phyloP scores from a whole-genome alignment of 2,329 filamentous ascomycete genomes.

The Monosporascus cannonballus region DNA sequence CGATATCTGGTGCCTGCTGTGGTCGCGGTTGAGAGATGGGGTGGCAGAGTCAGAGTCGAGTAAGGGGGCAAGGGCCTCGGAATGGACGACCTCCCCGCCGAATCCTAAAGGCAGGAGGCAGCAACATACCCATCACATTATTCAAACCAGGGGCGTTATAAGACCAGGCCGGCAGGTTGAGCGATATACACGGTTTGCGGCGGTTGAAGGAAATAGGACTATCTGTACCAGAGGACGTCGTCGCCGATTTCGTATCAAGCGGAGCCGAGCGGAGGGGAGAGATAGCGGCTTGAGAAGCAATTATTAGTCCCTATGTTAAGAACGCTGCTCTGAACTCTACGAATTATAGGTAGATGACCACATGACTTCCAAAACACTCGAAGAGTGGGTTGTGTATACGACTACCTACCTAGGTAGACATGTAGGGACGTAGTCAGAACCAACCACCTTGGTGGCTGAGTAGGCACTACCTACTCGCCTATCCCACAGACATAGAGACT shows the following conservation, averaged over 20 bases:
- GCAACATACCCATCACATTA: constrained; percentile 25
- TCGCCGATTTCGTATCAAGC: neutral
- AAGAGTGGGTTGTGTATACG: neutral
- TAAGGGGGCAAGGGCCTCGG: neutral
- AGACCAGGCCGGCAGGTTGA: constrained; percentile 17
- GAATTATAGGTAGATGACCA: neutral
- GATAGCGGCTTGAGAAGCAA: neutral
- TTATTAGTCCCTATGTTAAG: neutral
- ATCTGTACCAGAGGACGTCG: constrained; percentile 7
- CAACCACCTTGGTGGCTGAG: neutral
- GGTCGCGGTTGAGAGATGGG: neutral
- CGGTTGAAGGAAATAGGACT: constrained; percentile 6
- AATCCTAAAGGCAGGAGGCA: neutral
- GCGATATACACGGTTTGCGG: constrained; percentile 5
- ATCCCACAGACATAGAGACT: neutral
- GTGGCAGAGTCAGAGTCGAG: neutral
- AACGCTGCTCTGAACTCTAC: neutral
- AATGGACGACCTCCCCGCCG: neutral
- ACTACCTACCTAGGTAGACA: neutral
- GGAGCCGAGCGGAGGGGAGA: neutral
- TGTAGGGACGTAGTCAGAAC: neutral
- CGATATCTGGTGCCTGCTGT: neutral
- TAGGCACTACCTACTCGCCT: neutral
- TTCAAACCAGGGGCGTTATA: constrained; percentile 1
- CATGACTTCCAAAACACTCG: neutral